Percentiles rank a stretch among this genome's conserved stretches.
Conservation (phyloP, 768 basidiomycete genomes). For the Phaeotremella fagi region DNA sequence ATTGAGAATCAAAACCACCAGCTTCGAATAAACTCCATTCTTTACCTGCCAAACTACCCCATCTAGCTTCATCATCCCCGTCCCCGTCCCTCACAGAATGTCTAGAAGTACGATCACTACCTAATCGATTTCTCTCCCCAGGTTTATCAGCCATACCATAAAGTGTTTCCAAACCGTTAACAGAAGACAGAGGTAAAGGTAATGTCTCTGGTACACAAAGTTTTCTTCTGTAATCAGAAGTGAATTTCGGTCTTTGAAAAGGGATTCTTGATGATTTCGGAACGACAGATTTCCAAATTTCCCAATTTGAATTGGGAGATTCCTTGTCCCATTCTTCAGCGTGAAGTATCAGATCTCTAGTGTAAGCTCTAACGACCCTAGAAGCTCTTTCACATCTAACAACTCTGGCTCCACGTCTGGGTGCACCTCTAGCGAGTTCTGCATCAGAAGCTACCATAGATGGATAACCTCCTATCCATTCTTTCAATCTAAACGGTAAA, state of each 20-base stretch:
- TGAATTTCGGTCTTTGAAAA: conserved; percentile 22
- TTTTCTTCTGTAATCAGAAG: conserved; percentile 13
- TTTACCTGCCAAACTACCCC: conserved; percentile 73
- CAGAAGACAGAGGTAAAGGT: conserved; percentile 8
- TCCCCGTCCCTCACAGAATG: not conserved
- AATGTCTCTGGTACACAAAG: conserved; percentile 32
- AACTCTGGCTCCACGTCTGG: conserved; percentile 70
- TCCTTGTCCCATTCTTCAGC: conserved; percentile 41
- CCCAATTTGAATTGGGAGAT: conserved; percentile 20
- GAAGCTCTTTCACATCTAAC: conserved; percentile 72
- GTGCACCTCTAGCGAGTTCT: conserved; percentile 55
- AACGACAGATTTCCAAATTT: conserved; percentile 35
- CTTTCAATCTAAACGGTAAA: conserved; percentile 72
- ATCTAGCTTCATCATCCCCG: conserved; percentile 56
- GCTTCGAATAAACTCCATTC: conserved; percentile 90
- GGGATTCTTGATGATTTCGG: conserved; percentile 14
- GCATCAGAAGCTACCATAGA: conserved; percentile 61
- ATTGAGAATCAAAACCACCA: conserved; percentile 63
- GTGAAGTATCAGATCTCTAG: conserved; percentile 72
- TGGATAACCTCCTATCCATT: conserved; percentile 88
- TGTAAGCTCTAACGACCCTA: conserved; percentile 81
- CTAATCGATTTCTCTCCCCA: not conserved
- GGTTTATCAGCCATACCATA: not conserved
- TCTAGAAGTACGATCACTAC: conserved; percentile 1
- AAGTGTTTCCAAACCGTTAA: not conserved